Conservation (phyloP, 345 rosid genomes). For the Erodium maritimum region DNA sequence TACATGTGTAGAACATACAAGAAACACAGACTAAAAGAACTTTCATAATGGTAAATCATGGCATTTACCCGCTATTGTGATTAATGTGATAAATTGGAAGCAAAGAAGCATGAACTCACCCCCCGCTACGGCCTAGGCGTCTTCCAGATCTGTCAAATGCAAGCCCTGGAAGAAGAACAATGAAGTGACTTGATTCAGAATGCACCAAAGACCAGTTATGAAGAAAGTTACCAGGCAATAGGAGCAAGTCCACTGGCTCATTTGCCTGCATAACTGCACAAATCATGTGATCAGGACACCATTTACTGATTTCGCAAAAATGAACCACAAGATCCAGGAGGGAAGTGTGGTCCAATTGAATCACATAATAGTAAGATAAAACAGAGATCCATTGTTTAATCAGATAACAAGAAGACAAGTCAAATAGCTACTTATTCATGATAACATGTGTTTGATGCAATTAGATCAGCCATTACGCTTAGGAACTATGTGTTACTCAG, state of each 20-base stretch:
- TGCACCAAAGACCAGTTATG: neutral
- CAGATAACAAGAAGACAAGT: too few species aligned
- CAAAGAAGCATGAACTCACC: constrained; percentile 15
- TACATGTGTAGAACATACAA: neutral
- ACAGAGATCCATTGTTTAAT: too few species aligned
- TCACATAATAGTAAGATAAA: too few species aligned
- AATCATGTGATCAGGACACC: neutral
- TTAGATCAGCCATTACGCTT: too few species aligned
- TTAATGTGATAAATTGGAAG: too few species aligned
- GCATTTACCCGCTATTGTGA: neutral
- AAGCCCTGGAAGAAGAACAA: constrained; percentile 23
- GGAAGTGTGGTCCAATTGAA: too few species aligned
- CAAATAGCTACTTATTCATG: too few species aligned
- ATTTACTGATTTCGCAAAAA: too few species aligned
- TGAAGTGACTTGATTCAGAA: neutral
- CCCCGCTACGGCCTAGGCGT: constrained; percentile 47
- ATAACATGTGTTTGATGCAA: too few species aligned
- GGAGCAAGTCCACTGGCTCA: constrained; percentile 28
- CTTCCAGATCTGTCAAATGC: constrained; percentile 43
- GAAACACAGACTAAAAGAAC: neutral
- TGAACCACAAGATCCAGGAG: too few species aligned
- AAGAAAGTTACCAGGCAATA: constrained; percentile 25
- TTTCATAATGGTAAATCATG: neutral
- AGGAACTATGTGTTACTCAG: too few species aligned
- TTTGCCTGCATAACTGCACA: constrained; percentile 33